phyloP scores from a whole-genome alignment of 495 filamentous ascomycete genomes.

The Aspergillus incahuasiensis region DNA sequence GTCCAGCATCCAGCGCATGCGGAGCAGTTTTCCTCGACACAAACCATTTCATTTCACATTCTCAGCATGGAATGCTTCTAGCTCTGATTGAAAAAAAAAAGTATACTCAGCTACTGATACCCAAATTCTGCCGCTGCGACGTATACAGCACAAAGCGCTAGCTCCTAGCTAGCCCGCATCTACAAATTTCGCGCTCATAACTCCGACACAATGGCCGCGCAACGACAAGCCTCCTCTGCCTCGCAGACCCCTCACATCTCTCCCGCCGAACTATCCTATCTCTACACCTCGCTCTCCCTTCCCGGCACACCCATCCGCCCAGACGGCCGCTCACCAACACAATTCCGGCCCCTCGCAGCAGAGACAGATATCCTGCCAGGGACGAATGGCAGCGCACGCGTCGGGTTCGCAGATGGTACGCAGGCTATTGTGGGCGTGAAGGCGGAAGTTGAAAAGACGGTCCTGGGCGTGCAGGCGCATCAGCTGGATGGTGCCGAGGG shows the following conservation, averaged over 20 bases:
- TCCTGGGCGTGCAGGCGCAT: constrained; percentile 27
- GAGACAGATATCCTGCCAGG: constrained; percentile 85
- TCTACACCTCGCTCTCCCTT: constrained; percentile 77
- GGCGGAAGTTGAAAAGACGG: constrained; percentile 77
- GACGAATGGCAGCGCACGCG: constrained; percentile 85
- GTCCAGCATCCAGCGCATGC: constrained; percentile 21
- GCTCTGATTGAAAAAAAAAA: neutral
- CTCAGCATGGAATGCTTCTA: neutral
- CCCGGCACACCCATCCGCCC: constrained; percentile 79
- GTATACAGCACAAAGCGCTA: neutral
- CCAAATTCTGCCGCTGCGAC: neutral
- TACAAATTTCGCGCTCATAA: neutral
- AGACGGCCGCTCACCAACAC: constrained; percentile 73
- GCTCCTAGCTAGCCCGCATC: neutral
- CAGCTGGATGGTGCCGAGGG: constrained; percentile 25
- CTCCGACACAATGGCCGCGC: constrained; percentile 27
- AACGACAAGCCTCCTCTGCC: constrained; percentile 43
- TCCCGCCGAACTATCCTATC: constrained; percentile 92
- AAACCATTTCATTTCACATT: neutral
- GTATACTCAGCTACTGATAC: neutral
- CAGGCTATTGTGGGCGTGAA: constrained; percentile 95
- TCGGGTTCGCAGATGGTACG: constrained; percentile 91
- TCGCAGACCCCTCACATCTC: constrained; percentile 64
- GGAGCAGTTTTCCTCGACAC: constrained; percentile 5
- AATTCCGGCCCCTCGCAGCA: constrained; percentile 86